These are phyloP conservation scores for Pseudevernia furfuracea DNA, from an alignment of 495 filamentous ascomycete species.

Conservation along the genomic window DNA sequence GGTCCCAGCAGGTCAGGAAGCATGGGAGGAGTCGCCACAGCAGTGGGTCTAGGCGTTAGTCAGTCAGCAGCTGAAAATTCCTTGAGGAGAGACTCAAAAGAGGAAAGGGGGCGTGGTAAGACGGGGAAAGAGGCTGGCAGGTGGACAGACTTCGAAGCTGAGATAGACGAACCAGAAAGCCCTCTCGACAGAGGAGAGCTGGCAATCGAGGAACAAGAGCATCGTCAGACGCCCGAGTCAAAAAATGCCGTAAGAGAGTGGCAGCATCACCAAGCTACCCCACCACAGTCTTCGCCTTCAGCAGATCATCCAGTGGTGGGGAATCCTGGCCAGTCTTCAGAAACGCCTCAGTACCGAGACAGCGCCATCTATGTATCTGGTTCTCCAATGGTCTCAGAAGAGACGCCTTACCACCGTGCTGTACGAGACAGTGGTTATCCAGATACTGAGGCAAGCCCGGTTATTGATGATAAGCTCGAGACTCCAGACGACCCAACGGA, in stretches of 20 bases:
- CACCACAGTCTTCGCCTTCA: not conserved
- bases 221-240: constrained; percentile 1
- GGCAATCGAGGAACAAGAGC: not conserved
- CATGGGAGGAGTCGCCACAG: not conserved
- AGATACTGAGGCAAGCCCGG: constrained; percentile 29
- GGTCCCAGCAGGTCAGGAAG: not conserved
- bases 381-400: constrained; percentile 35
- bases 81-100: constrained; percentile 10
- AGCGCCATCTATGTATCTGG: constrained; percentile 46
- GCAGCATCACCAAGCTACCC: not conserved
- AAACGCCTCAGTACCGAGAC: constrained; percentile 34
- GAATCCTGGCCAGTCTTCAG: not conserved
- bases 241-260: not conserved
- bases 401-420: constrained; percentile 23
- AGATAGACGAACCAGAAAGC: constrained; percentile 1
- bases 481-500: not conserved
- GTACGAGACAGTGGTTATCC: constrained; percentile 41
- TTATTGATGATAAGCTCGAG: constrained; percentile 12
- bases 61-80: constrained; percentile 14
- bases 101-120: constrained; percentile 17
- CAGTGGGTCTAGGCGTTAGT: constrained; percentile 8
- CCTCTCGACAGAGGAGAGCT: not conserved
- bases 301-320: not conserved
- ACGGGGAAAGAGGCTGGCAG: constrained; percentile 23
- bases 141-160: constrained; percentile 8